Evolutionary conservation across 768 basidiomycete species (phyloP).

Genomic region (Mycena vulgaris): DNA sequence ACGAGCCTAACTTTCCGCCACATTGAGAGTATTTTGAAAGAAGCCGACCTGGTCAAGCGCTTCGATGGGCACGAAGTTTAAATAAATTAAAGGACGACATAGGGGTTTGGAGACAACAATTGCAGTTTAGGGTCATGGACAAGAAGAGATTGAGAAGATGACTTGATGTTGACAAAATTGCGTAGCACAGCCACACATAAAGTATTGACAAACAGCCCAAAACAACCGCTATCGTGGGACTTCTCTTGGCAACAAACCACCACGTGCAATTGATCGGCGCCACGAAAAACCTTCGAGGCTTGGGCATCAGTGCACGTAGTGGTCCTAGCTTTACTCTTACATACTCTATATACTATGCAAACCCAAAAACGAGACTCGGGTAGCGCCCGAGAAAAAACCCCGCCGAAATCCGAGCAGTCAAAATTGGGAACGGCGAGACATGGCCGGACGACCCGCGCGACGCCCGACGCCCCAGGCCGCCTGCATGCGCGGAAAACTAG

Average conservation of each 20-base stretch:
- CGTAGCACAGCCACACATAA: too few relatives aligned
- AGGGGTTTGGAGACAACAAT: too few relatives aligned
- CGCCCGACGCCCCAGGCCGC: background rate
- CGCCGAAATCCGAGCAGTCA: background rate
- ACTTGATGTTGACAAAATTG: too few relatives aligned
- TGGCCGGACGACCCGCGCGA: background rate
- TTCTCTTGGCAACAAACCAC: background rate
- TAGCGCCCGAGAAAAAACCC: background rate
- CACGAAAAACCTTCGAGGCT: slow-evolving; percentile 1
- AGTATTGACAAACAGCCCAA: too few relatives aligned
- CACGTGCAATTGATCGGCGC: slow-evolving; percentile 3
- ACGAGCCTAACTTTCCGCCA: too few relatives aligned
- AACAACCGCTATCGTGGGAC: too few relatives aligned
- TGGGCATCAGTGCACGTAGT: background rate
- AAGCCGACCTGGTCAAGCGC: too few relatives aligned
- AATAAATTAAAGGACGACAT: too few relatives aligned
- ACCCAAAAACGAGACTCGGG: background rate
- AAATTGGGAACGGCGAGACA: background rate
- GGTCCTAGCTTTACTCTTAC: background rate
- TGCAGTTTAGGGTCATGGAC: too few relatives aligned
- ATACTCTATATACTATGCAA: background rate
- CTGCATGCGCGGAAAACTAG: background rate
- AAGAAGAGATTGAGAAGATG: too few relatives aligned
- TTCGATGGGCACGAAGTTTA: too few relatives aligned
- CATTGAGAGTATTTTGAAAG: too few relatives aligned